Base-by-base conservation (phyloP, 768 basidiomycete species). In the Suillus luteus region DNA sequence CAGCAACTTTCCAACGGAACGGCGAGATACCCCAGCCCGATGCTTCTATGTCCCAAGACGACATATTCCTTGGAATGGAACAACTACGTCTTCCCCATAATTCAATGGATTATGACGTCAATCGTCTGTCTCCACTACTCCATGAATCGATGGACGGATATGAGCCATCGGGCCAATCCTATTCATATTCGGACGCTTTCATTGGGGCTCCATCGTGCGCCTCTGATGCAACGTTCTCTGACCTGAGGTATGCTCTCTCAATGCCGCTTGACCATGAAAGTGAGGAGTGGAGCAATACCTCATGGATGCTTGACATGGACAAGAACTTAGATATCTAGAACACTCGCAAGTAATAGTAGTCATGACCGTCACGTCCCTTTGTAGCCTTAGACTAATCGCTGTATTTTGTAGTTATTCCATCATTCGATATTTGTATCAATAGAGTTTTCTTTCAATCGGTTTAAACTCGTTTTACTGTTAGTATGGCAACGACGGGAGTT, bases 1-100 rank as follows among this genome's bases (percentile, higher is more conserved):
- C 64, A 38, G 54, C 68, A 31, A 71, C 62, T 52, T 71, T 77
- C 41, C 59, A 61, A 22, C 44, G 59, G 35, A 46, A 35, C 48
- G 14, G 62, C 27, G 22, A 37, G 33, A 59, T 59, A 59, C 57
- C 35, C 4, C n/a, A 17, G 37, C 37, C 41, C 15, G 35, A 61
- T 15, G 40, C 49, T 48, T 24, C 15, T 35, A 44, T 62, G 59
- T 41, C 35, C 27, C 44, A 57, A 40, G 24, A 51, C 38, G 31
- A 22, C n/a, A 11, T 64, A 37, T 57, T 27, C 33, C 37, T 61
- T 37, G 35, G 33, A 49, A 40, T 67, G 1, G 60, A 62, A 37
- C 62, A 66, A 31, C 57, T 64, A n/a, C 55, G 40, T 12, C 24
- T 60, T 5, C 43, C 59, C 2, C 9, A 40, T 7, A 55, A 22